Conservation (phyloP, 2,329 filamentous ascomycete species). For the Waltergamsia citrina region DNA sequence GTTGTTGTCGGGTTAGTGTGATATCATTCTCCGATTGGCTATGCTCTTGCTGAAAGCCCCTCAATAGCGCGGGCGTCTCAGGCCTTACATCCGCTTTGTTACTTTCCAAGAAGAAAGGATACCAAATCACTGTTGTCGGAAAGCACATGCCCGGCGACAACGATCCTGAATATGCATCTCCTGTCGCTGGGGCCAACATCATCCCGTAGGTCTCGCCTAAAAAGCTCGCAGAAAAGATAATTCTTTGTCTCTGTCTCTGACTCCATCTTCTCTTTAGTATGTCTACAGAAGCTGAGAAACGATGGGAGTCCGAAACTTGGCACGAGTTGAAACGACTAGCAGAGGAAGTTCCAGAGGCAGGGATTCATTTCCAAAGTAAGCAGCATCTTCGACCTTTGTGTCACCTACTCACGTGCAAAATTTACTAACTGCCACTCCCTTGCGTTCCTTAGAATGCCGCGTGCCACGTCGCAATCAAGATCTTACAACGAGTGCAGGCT, state of each 20-base stretch:
- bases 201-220: slow-evolving; percentile 50
- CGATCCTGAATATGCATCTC: slow-evolving; percentile 81
- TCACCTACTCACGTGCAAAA: background rate
- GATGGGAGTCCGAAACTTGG: slow-evolving; percentile 58
- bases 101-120: slow-evolving; percentile 32
- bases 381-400: background rate
- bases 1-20: too few species aligned
- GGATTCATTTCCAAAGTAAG: slow-evolving; percentile 67
- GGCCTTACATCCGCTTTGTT: slow-evolving; percentile 41
- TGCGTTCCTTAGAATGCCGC: slow-evolving; percentile 41
- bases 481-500: slow-evolving; percentile 16
- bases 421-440: background rate
- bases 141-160: slow-evolving; percentile 94
- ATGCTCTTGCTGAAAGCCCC: too few species aligned
- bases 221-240: too few species aligned
- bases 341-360: slow-evolving; percentile 62
- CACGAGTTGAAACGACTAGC: slow-evolving; percentile 50
- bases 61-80: slow-evolving; percentile 40
- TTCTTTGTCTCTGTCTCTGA: too few species aligned
- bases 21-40: too few species aligned
- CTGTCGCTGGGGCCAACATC: slow-evolving; percentile 80
- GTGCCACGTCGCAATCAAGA: slow-evolving; percentile 56
- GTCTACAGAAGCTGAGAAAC: slow-evolving; percentile 28
- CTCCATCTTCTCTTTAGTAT: slow-evolving; percentile 24
- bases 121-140: slow-evolving; percentile 59